These are phyloP conservation scores for Phytopythium vexans DNA, from an alignment of 352 stramenopile genomes.

Conservation along the genomic window DNA sequence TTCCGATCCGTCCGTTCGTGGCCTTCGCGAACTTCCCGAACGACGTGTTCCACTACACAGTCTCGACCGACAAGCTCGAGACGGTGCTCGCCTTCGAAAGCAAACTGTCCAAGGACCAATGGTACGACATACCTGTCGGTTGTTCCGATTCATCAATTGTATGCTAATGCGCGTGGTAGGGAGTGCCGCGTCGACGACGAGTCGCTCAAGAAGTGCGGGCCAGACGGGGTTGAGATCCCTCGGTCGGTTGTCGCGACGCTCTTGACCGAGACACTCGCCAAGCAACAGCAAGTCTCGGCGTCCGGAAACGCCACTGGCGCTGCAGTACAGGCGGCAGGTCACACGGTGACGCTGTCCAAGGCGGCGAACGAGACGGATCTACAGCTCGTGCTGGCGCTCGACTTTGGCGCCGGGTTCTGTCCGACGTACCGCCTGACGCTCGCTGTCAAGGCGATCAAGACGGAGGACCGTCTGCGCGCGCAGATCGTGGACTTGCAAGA, in stretches of 20 bases:
- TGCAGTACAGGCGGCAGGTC: no score
- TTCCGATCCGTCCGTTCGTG: not conserved
- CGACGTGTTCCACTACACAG: not conserved
- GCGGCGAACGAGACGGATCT: not conserved
- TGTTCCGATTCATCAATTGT: not conserved
- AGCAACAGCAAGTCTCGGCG: not conserved
- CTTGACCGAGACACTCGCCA: constrained; percentile 1
- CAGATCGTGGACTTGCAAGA: constrained; percentile 3
- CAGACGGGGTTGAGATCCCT: constrained; percentile 1
- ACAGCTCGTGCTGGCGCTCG: not conserved
- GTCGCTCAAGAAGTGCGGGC: not conserved
- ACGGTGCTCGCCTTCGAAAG: not conserved
- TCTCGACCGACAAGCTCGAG: constrained; percentile 2
- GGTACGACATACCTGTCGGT: not conserved
- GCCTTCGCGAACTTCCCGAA: not conserved
- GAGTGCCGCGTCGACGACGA: constrained; percentile 2
- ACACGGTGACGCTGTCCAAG: not conserved
- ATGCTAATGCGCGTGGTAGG: not conserved
- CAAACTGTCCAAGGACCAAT: constrained; percentile 5
- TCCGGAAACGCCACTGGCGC: no score
- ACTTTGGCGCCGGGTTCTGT: constrained; percentile 2
- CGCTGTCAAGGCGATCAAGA: not conserved
- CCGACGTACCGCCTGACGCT: not conserved
- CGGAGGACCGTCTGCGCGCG: constrained; percentile 1
- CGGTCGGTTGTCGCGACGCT: not conserved